These are phyloP conservation scores for Aspergillus fijiensis DNA, from an alignment of 2,329 filamentous ascomycete genomes.

Conservation along the genomic window DNA sequence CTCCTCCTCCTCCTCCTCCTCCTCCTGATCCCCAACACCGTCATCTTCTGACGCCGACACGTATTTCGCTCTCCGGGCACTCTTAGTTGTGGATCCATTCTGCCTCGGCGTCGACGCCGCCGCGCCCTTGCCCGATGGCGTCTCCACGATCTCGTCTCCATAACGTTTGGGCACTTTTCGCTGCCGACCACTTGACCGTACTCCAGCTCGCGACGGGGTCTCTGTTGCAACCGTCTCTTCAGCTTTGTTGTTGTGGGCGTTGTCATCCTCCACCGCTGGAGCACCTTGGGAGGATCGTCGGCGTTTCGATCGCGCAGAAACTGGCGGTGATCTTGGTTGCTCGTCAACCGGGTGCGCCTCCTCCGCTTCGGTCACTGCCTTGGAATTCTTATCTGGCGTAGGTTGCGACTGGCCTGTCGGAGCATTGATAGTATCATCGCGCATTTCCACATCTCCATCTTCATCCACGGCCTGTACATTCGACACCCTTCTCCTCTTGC, in stretches of 20 bases:
- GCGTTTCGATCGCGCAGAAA: constrained; percentile 22
- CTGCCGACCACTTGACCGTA: constrained; percentile 36
- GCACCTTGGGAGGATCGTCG: constrained; percentile 24
- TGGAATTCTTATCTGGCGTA: constrained; percentile 11
- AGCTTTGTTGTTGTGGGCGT: constrained; percentile 8
- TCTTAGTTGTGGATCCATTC: constrained; percentile 23
- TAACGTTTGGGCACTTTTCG: constrained; percentile 36
- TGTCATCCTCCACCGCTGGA: constrained; percentile 7
- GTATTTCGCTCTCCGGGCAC: constrained; percentile 22
- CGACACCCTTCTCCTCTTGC: constrained; percentile 40
- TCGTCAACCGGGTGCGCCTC: constrained; percentile 18
- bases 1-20: constrained; percentile 22
- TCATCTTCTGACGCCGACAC: constrained; percentile 6
- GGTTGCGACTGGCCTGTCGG: constrained; percentile 17
- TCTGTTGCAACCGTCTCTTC: constrained; percentile 15
- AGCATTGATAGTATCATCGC: constrained; percentile 17
- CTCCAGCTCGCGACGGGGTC: constrained; percentile 26
- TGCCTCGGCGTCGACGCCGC: constrained; percentile 22
- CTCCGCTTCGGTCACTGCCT: constrained; percentile 14
- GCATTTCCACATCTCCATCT: constrained; percentile 35
- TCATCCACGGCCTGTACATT: constrained; percentile 24
- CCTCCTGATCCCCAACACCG: constrained; percentile 9
- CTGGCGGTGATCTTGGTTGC: constrained; percentile 11
- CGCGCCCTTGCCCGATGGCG: constrained; percentile 19
- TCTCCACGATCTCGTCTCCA: constrained; percentile 26